Evolutionary conservation across 768 basidiomycete genomes (phyloP), one percentile per base, ranked within the genome.

Genomic region (Dictyophora rubrovolvata): DNA sequence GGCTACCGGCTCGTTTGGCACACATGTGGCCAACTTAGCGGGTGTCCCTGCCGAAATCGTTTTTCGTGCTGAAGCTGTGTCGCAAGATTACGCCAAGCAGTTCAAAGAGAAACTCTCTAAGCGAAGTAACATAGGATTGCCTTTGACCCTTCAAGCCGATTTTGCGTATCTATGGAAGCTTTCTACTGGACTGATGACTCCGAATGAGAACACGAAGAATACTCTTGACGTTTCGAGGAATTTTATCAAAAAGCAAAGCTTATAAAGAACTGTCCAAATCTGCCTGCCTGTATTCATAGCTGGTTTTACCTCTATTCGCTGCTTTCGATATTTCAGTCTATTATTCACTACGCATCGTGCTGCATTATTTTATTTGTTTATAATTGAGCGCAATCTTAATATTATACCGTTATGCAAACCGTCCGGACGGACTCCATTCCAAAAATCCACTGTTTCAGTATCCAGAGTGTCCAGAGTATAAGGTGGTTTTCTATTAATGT

Each of bases 21-120:
- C 93, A 1, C 93, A 95, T 67, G 95, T 98, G 48, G 96, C 96
- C 28, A 89, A 86, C 64, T 79, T 99, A 49, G 96, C 95, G 3
- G 96, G 95, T 5, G 92, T 98, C 0, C 93, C 93, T 1, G 68
- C 78, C 14, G 77, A 80, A 8, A 89, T 99, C 16, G 92, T 99
- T 46, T 78, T 87, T 61, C 83, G 96, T 3, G 96, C 96, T 4
- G 92, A 93, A 63, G 70, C 81, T 22, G 82, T 98, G 50, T 96
- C 94, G 14, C 81, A 81, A 55, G 85, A 89, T 66, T 94, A 94
- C 68, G 89, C 92, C 1, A 74, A 82, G 63, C 83, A 93, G 65
- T 98, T 98, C 77, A 87, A 86, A 65, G 86, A 85, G 64, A 84
- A 83, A 67, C 75, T 87, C 70, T 73, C 76, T 63, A 69, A 75